Percentiles rank a stretch among this genome's conserved stretches.
These are phyloP conservation scores for Capronia americana DNA, from an alignment of 2,329 filamentous ascomycete genomes.

Conservation along the genomic window DNA sequence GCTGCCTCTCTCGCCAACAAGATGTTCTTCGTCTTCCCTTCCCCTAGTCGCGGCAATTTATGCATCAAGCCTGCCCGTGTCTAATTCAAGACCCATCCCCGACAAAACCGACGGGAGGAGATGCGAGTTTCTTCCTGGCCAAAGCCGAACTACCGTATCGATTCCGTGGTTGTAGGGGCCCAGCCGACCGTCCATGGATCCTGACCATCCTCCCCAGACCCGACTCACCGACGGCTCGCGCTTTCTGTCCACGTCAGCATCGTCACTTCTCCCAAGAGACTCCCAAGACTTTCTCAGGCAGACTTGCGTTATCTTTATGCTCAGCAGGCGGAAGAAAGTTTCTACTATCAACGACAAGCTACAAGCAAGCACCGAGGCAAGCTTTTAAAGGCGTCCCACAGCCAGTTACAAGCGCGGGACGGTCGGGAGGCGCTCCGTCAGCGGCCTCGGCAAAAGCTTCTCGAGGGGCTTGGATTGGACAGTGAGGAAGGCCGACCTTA, in stretches of 20 bases:
- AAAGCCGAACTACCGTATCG: neutral
- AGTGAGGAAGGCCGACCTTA: neutral
- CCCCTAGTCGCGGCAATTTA: neutral
- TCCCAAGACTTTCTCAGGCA: neutral
- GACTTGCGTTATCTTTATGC: neutral
- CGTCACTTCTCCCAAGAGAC: neutral
- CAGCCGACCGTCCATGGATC: too few relatives aligned
- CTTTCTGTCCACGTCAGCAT: neutral
- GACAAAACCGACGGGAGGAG: neutral
- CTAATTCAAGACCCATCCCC: neutral
- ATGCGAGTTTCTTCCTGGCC: neutral
- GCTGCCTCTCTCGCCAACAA: neutral
- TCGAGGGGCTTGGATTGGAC: neutral
- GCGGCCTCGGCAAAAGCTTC: slow-evolving; percentile 24
- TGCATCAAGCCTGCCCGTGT: neutral
- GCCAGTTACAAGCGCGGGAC: slow-evolving; percentile 2
- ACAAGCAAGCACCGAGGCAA: slow-evolving; percentile 19
- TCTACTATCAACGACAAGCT: slow-evolving; percentile 21
- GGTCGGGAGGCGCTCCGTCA: neutral
- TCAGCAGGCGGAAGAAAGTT: neutral
- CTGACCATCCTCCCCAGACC: neutral
- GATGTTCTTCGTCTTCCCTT: neutral
- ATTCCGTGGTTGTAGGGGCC: neutral
- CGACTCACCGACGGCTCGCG: neutral
- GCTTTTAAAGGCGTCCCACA: neutral